phyloP scores from a whole-genome alignment of 345 rosid species.

The Erucastrum elatum region DNA sequence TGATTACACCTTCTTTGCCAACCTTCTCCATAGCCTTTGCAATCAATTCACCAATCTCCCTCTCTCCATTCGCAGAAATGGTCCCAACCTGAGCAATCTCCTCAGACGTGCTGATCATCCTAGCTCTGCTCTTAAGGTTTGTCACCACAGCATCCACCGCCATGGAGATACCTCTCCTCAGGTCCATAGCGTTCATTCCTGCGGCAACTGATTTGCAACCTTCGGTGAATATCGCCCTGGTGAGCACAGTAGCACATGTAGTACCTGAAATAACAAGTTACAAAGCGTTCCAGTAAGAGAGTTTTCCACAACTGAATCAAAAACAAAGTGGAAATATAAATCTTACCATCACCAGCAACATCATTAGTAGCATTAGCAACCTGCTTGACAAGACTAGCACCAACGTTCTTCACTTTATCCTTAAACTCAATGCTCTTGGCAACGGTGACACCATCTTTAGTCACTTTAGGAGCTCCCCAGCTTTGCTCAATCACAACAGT shows the following conservation, averaged over 20 bases:
- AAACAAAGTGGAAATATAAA: not conserved
- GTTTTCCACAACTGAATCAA: not conserved
- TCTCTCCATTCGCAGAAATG: slow-evolving; percentile 94
- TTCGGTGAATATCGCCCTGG: slow-evolving; percentile 80
- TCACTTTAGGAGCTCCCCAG: slow-evolving; percentile 93
- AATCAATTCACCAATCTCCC: slow-evolving; percentile 93
- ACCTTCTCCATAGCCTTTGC: slow-evolving; percentile 99
- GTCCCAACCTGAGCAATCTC: slow-evolving; percentile 99
- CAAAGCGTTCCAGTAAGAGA: not conserved
- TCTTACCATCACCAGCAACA: slow-evolving; percentile 89
- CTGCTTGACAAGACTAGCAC: slow-evolving; percentile 99
- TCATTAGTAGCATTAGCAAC: slow-evolving; percentile 99
- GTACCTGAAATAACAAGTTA: slow-evolving; percentile 2
- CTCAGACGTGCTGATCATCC: slow-evolving; percentile 96
- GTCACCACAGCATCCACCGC: slow-evolving; percentile 93
- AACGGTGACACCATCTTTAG: slow-evolving; percentile 98
- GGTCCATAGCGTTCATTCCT: slow-evolving; percentile 97
- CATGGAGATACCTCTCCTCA: slow-evolving; percentile 80
- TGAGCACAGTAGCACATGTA: slow-evolving; percentile 91
- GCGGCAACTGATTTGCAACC: slow-evolving; percentile 99
- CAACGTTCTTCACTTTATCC: slow-evolving; percentile 81
- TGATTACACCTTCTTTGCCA: slow-evolving; percentile 97
- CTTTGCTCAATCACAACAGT: slow-evolving; percentile 94
- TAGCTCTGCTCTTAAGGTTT: slow-evolving; percentile 77
- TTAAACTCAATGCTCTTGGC: slow-evolving; percentile 96